Evolutionary conservation across 345 rosid species (phyloP), one percentile per base, ranked within the genome.

Genomic region (Litchi chinensis): DNA sequence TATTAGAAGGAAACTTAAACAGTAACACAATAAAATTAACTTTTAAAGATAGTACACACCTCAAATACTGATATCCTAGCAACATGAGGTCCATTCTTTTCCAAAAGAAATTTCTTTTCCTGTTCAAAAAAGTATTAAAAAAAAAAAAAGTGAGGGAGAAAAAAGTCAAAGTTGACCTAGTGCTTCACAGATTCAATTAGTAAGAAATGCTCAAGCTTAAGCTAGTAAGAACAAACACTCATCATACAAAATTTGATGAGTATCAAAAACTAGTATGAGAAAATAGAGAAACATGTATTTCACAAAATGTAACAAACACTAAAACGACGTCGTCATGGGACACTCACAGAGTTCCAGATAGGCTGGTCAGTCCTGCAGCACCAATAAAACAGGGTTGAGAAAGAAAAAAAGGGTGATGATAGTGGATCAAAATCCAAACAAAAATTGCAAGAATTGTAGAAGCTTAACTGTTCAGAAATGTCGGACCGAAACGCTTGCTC

Each of bases 41-140:
- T 32, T 32, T 2, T 32, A 44, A 72, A 10, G 7, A 28, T 37
- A 71, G 41, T 37, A 73, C 78, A 78, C 76, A 93, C 99, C 97
- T 95, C 97, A 79, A 86, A 89, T 19, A 95, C 90, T 8, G 98
- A 95, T 81, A 95, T 82, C 79, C 98, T 91, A 41, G 89, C 96
- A 82, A 92, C 82, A 82, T 83, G 91, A 79, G 99, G 93, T 52
- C 97, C 98, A 80, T 88, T 89, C 72, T 78, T 90, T 73, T 93
- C 99, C 90, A 95, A 84, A 19, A 93, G 91, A 84, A 95, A 91
- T 79, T 95, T 95, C 86, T 91, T 95, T 75, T 95, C 97, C 99
- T 95, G 83, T 71, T n/a, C 10, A 80, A n/a, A 26, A 26, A 26
- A 26, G 28, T 26, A 0, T 26, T n/a, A 81, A 70, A 79, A 43